These are phyloP conservation scores for Malassezia sympodialis DNA, from an alignment of 1,284 basidiomycete genomes.

Conservation along the genomic window DNA sequence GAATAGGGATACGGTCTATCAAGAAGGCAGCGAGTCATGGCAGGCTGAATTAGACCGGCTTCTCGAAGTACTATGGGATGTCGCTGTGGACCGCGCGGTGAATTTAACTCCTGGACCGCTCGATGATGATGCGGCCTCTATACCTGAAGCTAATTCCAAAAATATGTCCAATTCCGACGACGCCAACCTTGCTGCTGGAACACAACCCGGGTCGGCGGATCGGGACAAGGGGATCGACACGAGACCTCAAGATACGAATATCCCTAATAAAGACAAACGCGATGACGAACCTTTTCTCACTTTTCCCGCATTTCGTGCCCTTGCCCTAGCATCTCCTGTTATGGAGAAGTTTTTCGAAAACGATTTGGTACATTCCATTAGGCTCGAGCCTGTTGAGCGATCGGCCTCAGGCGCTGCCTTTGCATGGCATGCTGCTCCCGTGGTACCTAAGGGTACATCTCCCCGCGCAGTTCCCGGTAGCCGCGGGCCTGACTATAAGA, in stretches of 20 bases:
- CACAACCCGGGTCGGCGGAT: background rate
- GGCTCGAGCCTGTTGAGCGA: conserved; percentile 34
- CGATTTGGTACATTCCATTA: conserved; percentile 39
- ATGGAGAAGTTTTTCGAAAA: conserved; percentile 43
- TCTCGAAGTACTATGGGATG: conserved; percentile 40
- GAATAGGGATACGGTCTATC: conserved; percentile 12
- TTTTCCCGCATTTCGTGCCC: conserved; percentile 37
- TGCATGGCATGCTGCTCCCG: conserved; percentile 42
- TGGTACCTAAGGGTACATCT: conserved; percentile 22
- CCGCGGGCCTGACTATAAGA: background rate
- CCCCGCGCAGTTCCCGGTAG: conserved; percentile 13
- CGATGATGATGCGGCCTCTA: background rate
- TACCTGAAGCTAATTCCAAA: background rate
- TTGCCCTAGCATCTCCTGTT: conserved; percentile 40
- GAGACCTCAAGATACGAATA: background rate
- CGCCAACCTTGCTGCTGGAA: background rate
- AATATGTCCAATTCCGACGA: background rate
- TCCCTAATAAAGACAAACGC: background rate
- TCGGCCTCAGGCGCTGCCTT: conserved; percentile 37
- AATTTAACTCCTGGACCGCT: conserved; percentile 19
- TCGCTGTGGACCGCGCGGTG: conserved; percentile 34
- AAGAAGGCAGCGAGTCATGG: conserved; percentile 23
- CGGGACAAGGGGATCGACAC: background rate
- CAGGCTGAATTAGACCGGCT: conserved; percentile 32
- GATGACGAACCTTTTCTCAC: conserved; percentile 38